Base-by-base conservation (phyloP, 306 rosid species). In the Biancaea sappan region DNA sequence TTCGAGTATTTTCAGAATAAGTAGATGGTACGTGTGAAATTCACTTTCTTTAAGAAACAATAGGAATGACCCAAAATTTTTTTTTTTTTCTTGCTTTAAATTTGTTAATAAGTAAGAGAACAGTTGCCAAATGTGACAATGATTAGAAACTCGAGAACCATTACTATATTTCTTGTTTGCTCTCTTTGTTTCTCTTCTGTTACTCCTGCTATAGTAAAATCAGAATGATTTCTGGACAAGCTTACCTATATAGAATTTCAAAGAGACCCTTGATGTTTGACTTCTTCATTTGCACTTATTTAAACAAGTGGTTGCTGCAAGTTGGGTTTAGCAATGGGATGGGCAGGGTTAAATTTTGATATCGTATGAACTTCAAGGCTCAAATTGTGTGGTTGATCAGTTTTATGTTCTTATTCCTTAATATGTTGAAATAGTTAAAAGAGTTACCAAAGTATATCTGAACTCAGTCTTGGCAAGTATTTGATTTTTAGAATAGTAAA, bases 1-100 rank as follows among this genome's bases (percentile, higher is more conserved):
- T 40, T 78, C 41, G 21, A 26, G 60, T 56, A 21, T 32, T 50
- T 18, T 44, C 66, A 50, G 75, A 53, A 51, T 44, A 44, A 34
- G 48, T 25, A 35, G 13, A 37, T 4, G 80, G 87, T 83, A 76
- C 5, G 24, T 18, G 26, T 28, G 26, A 50, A 46, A 6, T 63
- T 15, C 32, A 61, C 26, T 54, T 15, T 24, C 25, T 54, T 40
- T 2, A 29, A 41, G 8, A 41, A 18, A 57, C 40, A 2, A 57
- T 15, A 1, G 34, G 61, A 25, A 11, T n/a, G n/a, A n/a, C n/a
- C n/a, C n/a, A 41, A 37, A 37, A 37, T 2, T 21, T 15, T 52
- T 22, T 52, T n/a, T n/a, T n/a, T n/a, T n/a, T n/a, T n/a, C n/a
- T n/a, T n/a, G n/a, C 6, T 52, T 52, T 26, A 25, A 54, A 1